These are phyloP conservation scores for Heterobasidion occidentale DNA, from an alignment of 1,284 basidiomycete species.

Conservation along the genomic window DNA sequence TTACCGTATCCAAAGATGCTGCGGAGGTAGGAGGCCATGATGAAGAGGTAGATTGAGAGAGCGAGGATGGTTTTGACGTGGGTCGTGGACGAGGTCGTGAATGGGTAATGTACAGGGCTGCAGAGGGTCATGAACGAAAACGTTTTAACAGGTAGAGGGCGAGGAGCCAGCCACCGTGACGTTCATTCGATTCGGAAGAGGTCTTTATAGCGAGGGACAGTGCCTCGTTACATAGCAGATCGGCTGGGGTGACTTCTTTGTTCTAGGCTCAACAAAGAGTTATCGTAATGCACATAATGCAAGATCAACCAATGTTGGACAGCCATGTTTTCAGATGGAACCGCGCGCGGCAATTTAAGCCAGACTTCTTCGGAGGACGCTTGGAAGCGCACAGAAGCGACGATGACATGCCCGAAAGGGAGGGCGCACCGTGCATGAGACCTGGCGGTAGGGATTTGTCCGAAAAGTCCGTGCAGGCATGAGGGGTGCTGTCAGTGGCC, in stretches of 20 bases:
- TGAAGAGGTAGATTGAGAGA: constrained; percentile 2
- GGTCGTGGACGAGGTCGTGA: constrained; percentile 7
- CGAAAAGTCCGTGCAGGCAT: constrained; percentile 1
- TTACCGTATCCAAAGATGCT: constrained; percentile 25
- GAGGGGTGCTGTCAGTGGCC: neutral
- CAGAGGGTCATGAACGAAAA: neutral
- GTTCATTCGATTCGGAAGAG: neutral
- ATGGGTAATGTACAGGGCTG: constrained; percentile 5
- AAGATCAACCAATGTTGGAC: constrained; percentile 2
- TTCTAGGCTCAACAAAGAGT: constrained; percentile 3
- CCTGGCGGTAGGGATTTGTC: constrained; percentile 1
- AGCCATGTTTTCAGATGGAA: neutral
- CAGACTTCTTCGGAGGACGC: no score
- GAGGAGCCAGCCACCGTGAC: neutral
- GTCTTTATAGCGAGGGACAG: constrained; percentile 6
- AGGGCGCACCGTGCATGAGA: neutral
- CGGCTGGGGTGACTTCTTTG: constrained; percentile 1
- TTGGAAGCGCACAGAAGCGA: no score
- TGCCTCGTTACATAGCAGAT: neutral
- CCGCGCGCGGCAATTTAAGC: neutral
- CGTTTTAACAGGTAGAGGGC: neutral
- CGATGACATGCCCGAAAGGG: no score
- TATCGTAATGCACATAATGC: constrained; percentile 7
- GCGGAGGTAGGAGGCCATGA: constrained; percentile 30
- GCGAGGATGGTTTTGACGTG: constrained; percentile 3